Conservation (phyloP, 2,329 filamentous ascomycete species). For the Clathrospora elynae region DNA sequence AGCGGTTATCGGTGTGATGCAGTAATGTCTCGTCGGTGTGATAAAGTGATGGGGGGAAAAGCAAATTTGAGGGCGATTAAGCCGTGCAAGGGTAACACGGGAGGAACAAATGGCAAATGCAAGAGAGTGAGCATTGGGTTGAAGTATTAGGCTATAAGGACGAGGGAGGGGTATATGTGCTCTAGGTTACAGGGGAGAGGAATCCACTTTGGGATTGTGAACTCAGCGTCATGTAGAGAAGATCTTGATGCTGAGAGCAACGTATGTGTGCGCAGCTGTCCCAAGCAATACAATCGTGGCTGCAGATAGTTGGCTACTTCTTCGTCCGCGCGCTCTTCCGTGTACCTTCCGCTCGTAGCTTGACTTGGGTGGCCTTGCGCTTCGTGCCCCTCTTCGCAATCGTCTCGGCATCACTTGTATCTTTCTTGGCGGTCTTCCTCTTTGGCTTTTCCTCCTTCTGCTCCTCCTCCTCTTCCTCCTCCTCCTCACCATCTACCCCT, state of each 20-base stretch:
- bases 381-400: conserved; percentile 28
- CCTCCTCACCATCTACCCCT: conserved; percentile 5
- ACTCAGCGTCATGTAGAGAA: not conserved
- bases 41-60: not conserved
- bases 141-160: too few species aligned
- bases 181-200: too few species aligned
- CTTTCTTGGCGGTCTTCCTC: conserved; percentile 3
- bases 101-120: too few species aligned
- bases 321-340: conserved; percentile 37
- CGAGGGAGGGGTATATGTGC: too few species aligned
- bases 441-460: not conserved
- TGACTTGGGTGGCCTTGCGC: conserved; percentile 26
- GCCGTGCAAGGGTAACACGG: not conserved
- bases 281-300: not conserved
- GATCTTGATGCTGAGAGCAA: not conserved
- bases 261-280: not conserved
- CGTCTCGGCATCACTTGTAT: not conserved
- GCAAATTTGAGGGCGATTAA: not conserved
- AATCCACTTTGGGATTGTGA: too few species aligned
- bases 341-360: conserved; percentile 21
- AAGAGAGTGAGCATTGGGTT: not conserved
- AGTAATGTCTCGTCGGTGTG: too few species aligned
- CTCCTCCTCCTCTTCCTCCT: not conserved
- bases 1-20: conserved; percentile 2
- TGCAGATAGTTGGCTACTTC: conserved; percentile 9